These are phyloP conservation scores for Rhododendron ferrugineum DNA, from an alignment of 148 eudicot species.

Conservation along the genomic window DNA sequence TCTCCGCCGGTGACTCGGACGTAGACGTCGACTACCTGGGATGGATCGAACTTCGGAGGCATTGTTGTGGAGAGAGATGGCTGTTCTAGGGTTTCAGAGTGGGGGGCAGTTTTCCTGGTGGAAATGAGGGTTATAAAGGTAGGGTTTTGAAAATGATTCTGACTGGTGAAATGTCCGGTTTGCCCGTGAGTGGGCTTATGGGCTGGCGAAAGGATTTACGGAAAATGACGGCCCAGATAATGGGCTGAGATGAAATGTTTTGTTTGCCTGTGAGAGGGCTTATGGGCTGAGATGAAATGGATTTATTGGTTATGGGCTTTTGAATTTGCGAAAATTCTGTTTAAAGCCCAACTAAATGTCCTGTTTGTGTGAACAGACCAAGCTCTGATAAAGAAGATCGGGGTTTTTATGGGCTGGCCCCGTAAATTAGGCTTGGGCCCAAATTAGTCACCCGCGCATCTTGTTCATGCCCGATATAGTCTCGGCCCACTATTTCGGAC, in stretches of 20 bases:
- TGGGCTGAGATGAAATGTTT: not conserved
- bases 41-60: slow-evolving; percentile 37
- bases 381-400: not conserved
- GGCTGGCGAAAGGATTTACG: not conserved
- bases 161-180: not conserved
- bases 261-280: not conserved
- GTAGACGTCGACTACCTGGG: slow-evolving; percentile 33
- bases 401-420: too few species aligned
- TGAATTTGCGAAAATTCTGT: not conserved
- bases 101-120: not conserved
- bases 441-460: too few species aligned
- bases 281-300: not conserved
- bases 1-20: slow-evolving; percentile 41
- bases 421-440: too few species aligned
- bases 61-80: not conserved
- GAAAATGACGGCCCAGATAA: too few species aligned
- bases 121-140: not conserved
- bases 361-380: not conserved
- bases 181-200: not conserved
- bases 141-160: slow-evolving; percentile 2
- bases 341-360: not conserved
- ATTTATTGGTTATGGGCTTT: not conserved
- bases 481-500: too few species aligned
- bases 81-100: not conserved
- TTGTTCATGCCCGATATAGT: too few species aligned